Conservation (phyloP, 371 early-diverging fungal species). For the Mortierella sp. region DNA sequence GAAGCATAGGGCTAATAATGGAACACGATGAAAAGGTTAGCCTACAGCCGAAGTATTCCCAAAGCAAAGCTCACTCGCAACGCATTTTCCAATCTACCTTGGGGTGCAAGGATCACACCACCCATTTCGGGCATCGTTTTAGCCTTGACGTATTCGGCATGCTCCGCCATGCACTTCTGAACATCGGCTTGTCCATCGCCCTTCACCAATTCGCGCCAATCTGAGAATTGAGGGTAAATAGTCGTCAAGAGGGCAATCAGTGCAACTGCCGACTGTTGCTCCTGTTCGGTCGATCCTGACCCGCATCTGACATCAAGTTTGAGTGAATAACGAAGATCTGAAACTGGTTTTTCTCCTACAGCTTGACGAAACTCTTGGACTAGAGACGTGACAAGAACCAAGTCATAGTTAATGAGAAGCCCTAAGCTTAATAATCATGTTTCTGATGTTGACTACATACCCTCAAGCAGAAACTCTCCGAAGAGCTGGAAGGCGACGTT, state of each 20-base stretch:
- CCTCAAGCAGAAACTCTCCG: conserved; percentile 94
- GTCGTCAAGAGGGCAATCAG: conserved; percentile 76
- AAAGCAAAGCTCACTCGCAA: not conserved
- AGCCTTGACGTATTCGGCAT: conserved; percentile 56
- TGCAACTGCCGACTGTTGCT: conserved; percentile 76
- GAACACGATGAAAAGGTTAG: not conserved
- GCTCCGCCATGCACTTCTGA: conserved; percentile 70
- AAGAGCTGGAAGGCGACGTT: conserved; percentile 90
- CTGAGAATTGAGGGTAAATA: conserved; percentile 77
- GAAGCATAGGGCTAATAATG: conserved; percentile 81
- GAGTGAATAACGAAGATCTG: conserved; percentile 86
- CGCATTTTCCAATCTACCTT: conserved; percentile 48
- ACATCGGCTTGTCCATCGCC: conserved; percentile 82
- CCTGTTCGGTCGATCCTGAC: conserved; percentile 76
- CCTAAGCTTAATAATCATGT: not conserved
- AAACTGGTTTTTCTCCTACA: conserved; percentile 79
- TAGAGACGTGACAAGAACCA: conserved; percentile 1
- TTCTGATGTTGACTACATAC: conserved; percentile 9
- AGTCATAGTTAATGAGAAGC: not conserved
- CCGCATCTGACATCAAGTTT: conserved; percentile 87
- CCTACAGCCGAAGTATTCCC: not conserved
- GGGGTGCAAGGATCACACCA: conserved; percentile 65
- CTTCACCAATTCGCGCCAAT: conserved; percentile 92
- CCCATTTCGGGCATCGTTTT: conserved; percentile 64
- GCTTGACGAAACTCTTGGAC: conserved; percentile 82